These are phyloP conservation scores for Elongisporangium prolatum DNA, from an alignment of 352 stramenopile genomes.

Conservation along the genomic window DNA sequence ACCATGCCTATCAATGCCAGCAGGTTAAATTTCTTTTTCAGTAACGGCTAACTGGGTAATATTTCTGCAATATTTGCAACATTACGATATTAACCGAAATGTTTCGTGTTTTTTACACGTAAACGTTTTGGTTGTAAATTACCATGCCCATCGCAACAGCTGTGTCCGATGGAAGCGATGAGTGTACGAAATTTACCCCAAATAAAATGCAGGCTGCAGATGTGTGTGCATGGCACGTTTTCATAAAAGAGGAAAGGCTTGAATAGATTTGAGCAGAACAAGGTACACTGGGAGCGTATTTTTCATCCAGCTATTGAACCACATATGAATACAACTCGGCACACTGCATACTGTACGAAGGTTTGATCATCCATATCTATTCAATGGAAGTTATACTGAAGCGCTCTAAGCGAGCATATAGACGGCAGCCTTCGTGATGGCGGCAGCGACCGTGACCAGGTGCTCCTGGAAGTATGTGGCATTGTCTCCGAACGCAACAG, in stretches of 20 bases:
- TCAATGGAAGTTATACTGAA: neutral
- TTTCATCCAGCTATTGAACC: too few relatives aligned
- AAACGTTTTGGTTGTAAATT: neutral
- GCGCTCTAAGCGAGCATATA: conserved; percentile 12
- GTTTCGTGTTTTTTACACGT: neutral
- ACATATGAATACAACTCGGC: too few relatives aligned
- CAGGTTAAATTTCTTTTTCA: neutral
- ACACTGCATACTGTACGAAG: neutral
- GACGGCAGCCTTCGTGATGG: conserved; percentile 18
- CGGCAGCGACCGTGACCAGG: conserved; percentile 22
- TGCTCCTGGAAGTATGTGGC: conserved; percentile 21
- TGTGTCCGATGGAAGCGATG: neutral
- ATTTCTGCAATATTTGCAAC: too few relatives aligned
- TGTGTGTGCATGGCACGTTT: neutral
- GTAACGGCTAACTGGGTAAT: neutral
- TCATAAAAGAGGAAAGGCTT: neutral
- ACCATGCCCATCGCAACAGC: neutral
- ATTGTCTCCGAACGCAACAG: conserved; percentile 28
- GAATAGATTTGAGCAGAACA: neutral
- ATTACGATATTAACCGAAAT: neutral
- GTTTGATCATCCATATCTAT: neutral
- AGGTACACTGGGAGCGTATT: neutral
- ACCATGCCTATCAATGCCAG: neutral
- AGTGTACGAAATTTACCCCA: neutral
- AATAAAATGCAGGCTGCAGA: neutral